Base-by-base conservation (phyloP, 2,329 filamentous ascomycete genomes). In the Aspergillus calidoustus region DNA sequence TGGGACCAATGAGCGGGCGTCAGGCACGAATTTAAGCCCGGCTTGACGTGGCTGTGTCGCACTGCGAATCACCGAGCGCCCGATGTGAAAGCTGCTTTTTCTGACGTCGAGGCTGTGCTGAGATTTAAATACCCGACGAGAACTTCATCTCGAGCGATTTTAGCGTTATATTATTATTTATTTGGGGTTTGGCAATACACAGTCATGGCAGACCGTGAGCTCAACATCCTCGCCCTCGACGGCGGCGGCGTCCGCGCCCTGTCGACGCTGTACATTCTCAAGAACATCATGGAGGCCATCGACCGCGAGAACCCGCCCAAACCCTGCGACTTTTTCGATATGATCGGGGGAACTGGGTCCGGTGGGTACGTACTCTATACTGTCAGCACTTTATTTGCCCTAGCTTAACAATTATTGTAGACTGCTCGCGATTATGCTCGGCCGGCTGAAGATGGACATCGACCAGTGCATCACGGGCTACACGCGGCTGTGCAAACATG, bases 341-440 rank as follows among this genome's bases (percentile, higher is more conserved):
- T 83, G 60, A 81, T 83, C 9, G 73, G 71, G 6, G 77, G 77
- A 0, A 77, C 74, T 0, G 72, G 73, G 25, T 76, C 75, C 3
- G 76, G 76, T 55, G 75, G 76, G 77, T 78, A 56, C 63, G 66
- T 30, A 7, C 41, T 41, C 28, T 17, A 5, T 6, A 19, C 9
- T 30, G 19, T 47, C 44, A 28, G 25, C 23, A 23, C n/a, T 25
- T 15, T 15, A 22, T 25, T 56, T 7, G 6, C 9, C 23, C 34
- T 13, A 41, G 34, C 13, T 41, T 41, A 41, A 41, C 11, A 41
- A 13, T 13, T 13, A 15, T 30, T 8, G 38, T 43, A 62, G 54
- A 11, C 69, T 83, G 8, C 79, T 83, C 9, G 80, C 81, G 2
- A 77, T 84, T 38, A 80, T 84, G 75, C 74, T 83, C 5, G 80